Base-by-base conservation (phyloP, 1,139 yeast species). In the Kurtzmaniella quercitrusa region DNA sequence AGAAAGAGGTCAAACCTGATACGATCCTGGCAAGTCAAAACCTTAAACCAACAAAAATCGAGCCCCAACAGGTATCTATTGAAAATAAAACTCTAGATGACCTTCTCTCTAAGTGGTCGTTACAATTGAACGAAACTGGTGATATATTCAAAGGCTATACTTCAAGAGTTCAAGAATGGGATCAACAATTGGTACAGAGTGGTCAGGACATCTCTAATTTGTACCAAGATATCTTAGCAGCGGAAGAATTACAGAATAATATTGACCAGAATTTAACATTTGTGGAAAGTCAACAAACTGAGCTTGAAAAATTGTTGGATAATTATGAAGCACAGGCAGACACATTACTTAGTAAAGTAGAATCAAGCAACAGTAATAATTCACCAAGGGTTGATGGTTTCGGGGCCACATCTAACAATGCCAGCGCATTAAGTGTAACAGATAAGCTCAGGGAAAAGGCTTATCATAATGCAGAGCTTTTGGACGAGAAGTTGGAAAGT, bases 31-130 rank as follows among this genome's bases (percentile, higher is more conserved):
- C 59, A 11, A 62, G 56, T 41, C 65, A 68, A 19, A 61, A 53
- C 39, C 66, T 51, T 56, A 77, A 68, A 55, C 75, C 73, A 21
- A 72, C 76, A 36, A 74, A 70, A 41, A 73, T 82, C 19, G 81
- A 79, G 51, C 83, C 89, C 14, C 74, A 79, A 42, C 86, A 90
- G 23, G 79, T 89, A 3, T 85, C 95, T 9, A 75, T 94, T 41
- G 90, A 87, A 55, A 93, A 93, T 66, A 89, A 89, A 60, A 89
- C 96, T 1, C 72, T 94, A 60, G 98, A 93, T 56, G 98, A 93
- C 60, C 76, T 93, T 50, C 86, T 94, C 42, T 79, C 90, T 27
- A 90, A 86, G 63, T 94, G 98, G 99, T 86, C 97, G 1, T 80
- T 81, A 46, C 95, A 94, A 54, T 68, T 93, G 48, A 74, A 91